These are phyloP conservation scores for Stentor coeruleus DNA, from an alignment of 73 alveolate species.

Conservation along the genomic window DNA sequence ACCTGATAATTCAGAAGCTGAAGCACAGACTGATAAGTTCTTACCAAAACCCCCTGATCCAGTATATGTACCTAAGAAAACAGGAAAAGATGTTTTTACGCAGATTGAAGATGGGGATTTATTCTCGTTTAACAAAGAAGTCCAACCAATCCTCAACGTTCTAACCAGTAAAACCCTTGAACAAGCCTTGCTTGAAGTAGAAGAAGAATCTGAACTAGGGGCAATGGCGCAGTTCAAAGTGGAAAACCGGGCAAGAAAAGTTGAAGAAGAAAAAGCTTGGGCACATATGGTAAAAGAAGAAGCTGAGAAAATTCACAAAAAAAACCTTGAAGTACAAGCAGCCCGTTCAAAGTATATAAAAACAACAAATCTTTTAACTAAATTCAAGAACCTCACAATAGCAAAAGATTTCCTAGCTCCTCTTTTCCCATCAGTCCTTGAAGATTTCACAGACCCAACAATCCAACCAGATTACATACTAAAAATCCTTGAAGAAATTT, in stretches of 20 bases:
- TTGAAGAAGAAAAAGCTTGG: conserved; percentile 75
- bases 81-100: conserved; percentile 96
- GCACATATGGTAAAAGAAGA: conserved; percentile 62
- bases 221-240: conserved; percentile 81
- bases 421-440: conserved; percentile 40
- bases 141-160: conserved; percentile 93
- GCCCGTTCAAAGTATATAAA: conserved; percentile 46
- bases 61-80: conserved; percentile 89
- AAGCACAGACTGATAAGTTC: conserved; percentile 90
- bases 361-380: conserved; percentile 48
- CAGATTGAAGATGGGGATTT: conserved; percentile 94
- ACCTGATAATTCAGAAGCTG: conserved; percentile 62
- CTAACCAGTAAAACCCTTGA: conserved; percentile 88
- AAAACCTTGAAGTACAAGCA: conserved; percentile 51
- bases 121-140: conserved; percentile 93
- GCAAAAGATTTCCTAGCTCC: conserved; percentile 58
- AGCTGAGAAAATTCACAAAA: conserved; percentile 54
- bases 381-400: conserved; percentile 54
- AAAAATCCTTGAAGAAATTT: conserved; percentile 57
- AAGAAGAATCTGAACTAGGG: conserved; percentile 90
- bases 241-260: conserved; percentile 75
- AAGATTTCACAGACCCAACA: conserved; percentile 44
- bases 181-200: conserved; percentile 90
- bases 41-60: conserved; percentile 91
- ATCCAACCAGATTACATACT: conserved; percentile 59